Conservation (phyloP, 2,329 filamentous ascomycete genomes). For the Colletotrichum zoysiae region DNA sequence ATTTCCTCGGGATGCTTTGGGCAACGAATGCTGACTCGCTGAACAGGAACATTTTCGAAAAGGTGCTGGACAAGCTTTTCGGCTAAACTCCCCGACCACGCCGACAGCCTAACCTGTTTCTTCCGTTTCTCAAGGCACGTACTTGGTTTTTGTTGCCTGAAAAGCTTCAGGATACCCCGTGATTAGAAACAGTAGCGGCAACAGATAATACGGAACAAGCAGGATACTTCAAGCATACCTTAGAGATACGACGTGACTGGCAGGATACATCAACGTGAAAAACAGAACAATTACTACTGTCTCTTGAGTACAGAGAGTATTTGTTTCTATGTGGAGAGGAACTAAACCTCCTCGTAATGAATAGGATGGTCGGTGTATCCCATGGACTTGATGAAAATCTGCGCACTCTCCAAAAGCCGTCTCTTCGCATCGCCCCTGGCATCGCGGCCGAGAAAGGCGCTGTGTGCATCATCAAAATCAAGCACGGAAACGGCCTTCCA, state of each 20-base stretch:
- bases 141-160: background rate
- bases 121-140: background rate
- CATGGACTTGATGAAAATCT: conserved; percentile 38
- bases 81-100: background rate
- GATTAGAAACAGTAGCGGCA: background rate
- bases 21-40: background rate
- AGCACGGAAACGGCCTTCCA: conserved; percentile 35
- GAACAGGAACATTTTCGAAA: conserved; percentile 23
- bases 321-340: background rate
- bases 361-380: conserved; percentile 34
- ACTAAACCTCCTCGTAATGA: conserved; percentile 21
- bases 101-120: background rate
- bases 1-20: rapidly evolving
- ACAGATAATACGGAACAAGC: too few relatives aligned
- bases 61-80: conserved; percentile 30
- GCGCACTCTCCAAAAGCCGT: conserved; percentile 38
- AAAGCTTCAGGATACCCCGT: background rate
- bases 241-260: background rate
- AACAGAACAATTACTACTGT: background rate
- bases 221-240: background rate
- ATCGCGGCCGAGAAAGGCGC: conserved; percentile 28
- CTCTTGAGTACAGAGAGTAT: background rate
- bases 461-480: conserved; percentile 39
- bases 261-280: background rate
- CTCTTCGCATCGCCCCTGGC: conserved; percentile 38